Conservation (phyloP, 176 grass and related monocot genomes). For the Elymus sibiricus region DNA sequence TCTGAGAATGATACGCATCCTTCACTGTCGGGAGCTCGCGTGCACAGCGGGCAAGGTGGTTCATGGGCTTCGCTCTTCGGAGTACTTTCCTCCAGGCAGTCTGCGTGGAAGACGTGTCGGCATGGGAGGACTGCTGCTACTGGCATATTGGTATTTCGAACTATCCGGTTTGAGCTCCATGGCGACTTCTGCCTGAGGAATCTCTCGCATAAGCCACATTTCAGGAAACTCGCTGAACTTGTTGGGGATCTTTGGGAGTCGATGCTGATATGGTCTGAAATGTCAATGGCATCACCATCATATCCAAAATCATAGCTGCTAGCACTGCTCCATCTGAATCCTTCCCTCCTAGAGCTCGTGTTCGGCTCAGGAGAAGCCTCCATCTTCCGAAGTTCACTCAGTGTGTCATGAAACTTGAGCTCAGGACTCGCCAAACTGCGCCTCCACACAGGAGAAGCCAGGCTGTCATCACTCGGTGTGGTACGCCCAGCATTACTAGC, state of each 20-base stretch:
- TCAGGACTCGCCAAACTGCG: conserved; percentile 64
- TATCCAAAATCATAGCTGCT: conserved; percentile 92
- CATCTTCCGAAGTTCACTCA: conserved; percentile 79
- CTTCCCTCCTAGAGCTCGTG: conserved; percentile 77
- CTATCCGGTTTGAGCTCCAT: conserved; percentile 83
- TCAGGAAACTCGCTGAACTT: conserved; percentile 52
- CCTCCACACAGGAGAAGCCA: conserved; percentile 55
- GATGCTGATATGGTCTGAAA: conserved; percentile 59
- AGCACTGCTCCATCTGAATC: conserved; percentile 93
- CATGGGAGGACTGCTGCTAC: conserved; percentile 85
- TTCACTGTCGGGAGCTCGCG: conserved; percentile 36
- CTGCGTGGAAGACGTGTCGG: conserved; percentile 81
- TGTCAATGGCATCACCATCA: conserved; percentile 79
- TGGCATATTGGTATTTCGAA: conserved; percentile 81
- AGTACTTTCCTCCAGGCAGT: conserved; percentile 90
- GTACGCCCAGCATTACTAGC: conserved; percentile 52
- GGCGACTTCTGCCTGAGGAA: conserved; percentile 86
- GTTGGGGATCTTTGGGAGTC: conserved; percentile 60
- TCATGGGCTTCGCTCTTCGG: conserved; percentile 75
- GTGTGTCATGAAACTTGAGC: conserved; percentile 66
- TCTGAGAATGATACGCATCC: conserved; percentile 72
- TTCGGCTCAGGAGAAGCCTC: conserved; percentile 69
- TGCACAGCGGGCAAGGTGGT: conserved; percentile 74
- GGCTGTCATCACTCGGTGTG: conserved; percentile 66
- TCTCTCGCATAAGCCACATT: conserved; percentile 83